phyloP scores from a whole-genome alignment of 2,329 filamentous ascomycete species.

The Clarireedia hainanense region DNA sequence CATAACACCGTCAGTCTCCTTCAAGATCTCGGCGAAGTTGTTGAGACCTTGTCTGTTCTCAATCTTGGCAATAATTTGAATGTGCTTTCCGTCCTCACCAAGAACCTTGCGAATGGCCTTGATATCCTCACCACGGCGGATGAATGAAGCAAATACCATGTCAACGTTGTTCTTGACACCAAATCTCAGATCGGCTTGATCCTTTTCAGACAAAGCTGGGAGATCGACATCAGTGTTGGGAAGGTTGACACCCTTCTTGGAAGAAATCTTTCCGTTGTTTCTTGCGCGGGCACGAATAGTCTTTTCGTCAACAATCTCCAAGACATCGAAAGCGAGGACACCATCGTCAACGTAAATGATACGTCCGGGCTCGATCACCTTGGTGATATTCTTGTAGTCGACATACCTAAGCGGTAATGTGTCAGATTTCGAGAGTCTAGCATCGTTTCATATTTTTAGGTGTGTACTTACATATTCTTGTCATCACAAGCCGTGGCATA shows the following conservation, averaged over 20 bases:
- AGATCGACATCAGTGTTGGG: conserved; percentile 98
- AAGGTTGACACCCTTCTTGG: conserved; percentile 98
- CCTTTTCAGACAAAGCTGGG: conserved; percentile 94
- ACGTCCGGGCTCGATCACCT: conserved; percentile 85
- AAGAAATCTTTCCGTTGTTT: conserved; percentile 98
- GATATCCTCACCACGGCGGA: conserved; percentile 90
- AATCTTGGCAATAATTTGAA: conserved; percentile 99
- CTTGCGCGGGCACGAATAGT: conserved; percentile 79
- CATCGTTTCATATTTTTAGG: not conserved
- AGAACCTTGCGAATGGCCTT: conserved; percentile 84
- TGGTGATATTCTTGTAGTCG: conserved; percentile 99
- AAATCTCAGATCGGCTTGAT: conserved; percentile 87
- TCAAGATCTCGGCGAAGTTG: conserved; percentile 97
- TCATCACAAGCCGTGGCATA: conserved; percentile 79
- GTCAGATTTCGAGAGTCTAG: not conserved
- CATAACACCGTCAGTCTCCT: conserved; percentile 98
- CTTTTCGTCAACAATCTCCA: conserved; percentile 80
- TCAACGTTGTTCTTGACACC: conserved; percentile 98
- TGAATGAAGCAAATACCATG: conserved; percentile 99
- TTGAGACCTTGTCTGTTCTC: conserved; percentile 99
- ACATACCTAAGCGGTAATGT: conserved; percentile 58
- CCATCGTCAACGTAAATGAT: conserved; percentile 98
- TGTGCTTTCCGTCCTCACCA: conserved; percentile 85
- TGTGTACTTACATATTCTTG: conserved; percentile 74
- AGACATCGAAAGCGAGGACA: conserved; percentile 91